Conservation (phyloP, 306 rosid species). For the Rosa chinensis region DNA sequence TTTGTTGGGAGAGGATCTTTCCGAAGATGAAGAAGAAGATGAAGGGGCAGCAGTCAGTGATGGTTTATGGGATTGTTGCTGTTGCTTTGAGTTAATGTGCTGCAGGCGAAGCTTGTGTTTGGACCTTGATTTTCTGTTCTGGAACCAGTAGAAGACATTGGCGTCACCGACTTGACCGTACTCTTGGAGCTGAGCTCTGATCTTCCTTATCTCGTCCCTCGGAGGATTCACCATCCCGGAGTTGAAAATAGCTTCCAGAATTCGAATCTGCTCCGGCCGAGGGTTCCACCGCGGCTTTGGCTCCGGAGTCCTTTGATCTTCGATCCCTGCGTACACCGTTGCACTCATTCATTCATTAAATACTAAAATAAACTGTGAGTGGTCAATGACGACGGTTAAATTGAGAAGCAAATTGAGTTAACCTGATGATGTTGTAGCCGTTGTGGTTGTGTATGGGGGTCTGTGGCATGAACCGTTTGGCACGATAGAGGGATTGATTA, state of each 20-base stretch:
- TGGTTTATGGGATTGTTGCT: slow-evolving; percentile 20
- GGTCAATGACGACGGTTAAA: not conserved
- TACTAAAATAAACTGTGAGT: not conserved
- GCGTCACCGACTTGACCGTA: slow-evolving; percentile 98
- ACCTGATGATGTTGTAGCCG: not conserved
- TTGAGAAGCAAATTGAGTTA: not conserved
- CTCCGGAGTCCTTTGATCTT: slow-evolving; percentile 77
- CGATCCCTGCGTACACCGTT: slow-evolving; percentile 52
- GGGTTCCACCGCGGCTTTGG: slow-evolving; percentile 99
- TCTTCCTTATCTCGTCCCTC: slow-evolving; percentile 87
- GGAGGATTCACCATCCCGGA: slow-evolving; percentile 98
- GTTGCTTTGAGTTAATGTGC: slow-evolving; percentile 55
- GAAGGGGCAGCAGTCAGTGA: slow-evolving; percentile 30
- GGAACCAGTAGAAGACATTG: slow-evolving; percentile 96
- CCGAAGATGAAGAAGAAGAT: slow-evolving; percentile 72
- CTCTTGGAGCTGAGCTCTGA: slow-evolving; percentile 83
- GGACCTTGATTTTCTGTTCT: slow-evolving; percentile 92
- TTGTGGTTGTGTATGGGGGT: slow-evolving; percentile 48
- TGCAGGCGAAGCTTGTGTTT: slow-evolving; percentile 95
- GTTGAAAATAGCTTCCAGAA: slow-evolving; percentile 91
- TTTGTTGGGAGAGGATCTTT: slow-evolving; percentile 61
- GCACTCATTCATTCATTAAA: not conserved
- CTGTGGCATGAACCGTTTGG: slow-evolving; percentile 55
- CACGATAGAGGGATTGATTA: slow-evolving; percentile 66
- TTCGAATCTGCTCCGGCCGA: slow-evolving; percentile 85